Evolutionary conservation across 345 rosid species (phyloP).

Genomic region (Brassica juncea): DNA sequence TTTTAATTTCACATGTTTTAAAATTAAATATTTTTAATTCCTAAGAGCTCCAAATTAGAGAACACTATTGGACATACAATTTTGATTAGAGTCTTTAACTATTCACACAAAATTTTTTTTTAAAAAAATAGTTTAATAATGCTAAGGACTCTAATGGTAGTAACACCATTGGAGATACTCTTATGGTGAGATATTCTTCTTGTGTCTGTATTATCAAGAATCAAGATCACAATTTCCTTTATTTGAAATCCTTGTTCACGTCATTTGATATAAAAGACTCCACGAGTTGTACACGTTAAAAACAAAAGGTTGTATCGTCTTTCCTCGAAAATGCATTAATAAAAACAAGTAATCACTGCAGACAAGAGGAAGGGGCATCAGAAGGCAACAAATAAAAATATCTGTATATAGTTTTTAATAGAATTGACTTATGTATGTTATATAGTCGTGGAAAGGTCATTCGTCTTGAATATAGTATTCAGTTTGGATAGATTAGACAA

Average conservation of each 20-base stretch:
- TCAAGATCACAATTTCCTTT: neutral
- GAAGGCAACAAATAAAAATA: neutral
- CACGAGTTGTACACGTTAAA: neutral
- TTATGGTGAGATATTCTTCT: neutral
- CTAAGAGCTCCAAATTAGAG: no score
- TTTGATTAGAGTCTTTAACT: no score
- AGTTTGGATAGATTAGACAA: constrained; percentile 16
- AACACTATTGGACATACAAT: no score
- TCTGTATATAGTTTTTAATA: no score
- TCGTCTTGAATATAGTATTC: constrained; percentile 11
- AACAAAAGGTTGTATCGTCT: neutral
- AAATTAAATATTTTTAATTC: no score
- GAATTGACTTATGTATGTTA: neutral
- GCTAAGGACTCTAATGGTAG: no score
- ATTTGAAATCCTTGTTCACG: neutral
- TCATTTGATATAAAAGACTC: neutral
- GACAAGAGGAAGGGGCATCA: constrained; percentile 7
- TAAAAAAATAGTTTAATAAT: no score
- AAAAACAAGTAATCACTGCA: neutral
- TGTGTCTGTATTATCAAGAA: neutral
- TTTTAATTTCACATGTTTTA: no score
- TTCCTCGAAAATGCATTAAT: constrained; percentile 8
- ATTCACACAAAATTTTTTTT: no score
- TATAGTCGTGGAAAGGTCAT: constrained; percentile 2
- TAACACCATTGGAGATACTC: no score